Conservation (phyloP, 495 filamentous ascomycete species). For the Amorphotheca resinae region DNA sequence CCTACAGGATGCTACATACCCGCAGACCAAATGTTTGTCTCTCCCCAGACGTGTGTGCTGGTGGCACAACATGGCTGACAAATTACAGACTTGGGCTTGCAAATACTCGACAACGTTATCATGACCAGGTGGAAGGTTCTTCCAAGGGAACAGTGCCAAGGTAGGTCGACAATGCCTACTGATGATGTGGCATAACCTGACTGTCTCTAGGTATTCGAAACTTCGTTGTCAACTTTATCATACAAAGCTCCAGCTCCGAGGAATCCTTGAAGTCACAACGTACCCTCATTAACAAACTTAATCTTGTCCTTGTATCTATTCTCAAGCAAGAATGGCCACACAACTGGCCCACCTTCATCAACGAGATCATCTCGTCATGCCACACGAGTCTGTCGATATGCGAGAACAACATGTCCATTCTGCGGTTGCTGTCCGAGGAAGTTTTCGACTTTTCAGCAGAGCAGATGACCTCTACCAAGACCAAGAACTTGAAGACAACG, state of each 20-base stretch:
- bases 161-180: conserved; percentile 5
- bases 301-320: conserved; percentile 91
- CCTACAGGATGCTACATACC: conserved; percentile 74
- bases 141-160: conserved; percentile 84
- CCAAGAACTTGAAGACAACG: conserved; percentile 86
- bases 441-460: conserved; percentile 98
- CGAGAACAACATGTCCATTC: conserved; percentile 99
- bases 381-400: conserved; percentile 90
- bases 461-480: conserved; percentile 95
- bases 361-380: conserved; percentile 94
- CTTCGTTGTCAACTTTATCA: conserved; percentile 96
- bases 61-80: conserved; percentile 31
- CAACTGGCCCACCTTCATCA: conserved; percentile 99
- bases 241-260: conserved; percentile 78
- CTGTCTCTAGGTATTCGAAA: conserved; percentile 66
- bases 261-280: conserved; percentile 70
- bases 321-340: conserved; percentile 99
- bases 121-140: conserved; percentile 98
- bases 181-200: conserved; percentile 18
- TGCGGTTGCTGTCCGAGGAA: conserved; percentile 90
- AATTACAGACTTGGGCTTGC: conserved; percentile 69
- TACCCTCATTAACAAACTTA: conserved; percentile 91
- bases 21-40: conserved; percentile 87
- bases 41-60: conserved; percentile 5
- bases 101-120: conserved; percentile 95